Conservation (phyloP, 345 rosid genomes). For the Odontarrhena argentea region DNA sequence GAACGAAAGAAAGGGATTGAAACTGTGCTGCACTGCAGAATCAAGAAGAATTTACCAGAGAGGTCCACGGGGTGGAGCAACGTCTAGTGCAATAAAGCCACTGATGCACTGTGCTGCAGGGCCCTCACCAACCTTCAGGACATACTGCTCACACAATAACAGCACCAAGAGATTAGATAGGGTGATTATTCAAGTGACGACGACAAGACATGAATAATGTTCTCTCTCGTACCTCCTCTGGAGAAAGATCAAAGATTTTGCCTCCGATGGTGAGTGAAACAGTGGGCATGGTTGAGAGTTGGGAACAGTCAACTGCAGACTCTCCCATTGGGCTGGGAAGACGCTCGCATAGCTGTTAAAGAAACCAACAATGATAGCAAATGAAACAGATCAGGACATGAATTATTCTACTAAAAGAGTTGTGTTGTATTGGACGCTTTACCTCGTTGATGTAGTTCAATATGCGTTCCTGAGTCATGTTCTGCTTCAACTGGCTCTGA, state of each 20-base stretch:
- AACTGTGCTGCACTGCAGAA: not conserved
- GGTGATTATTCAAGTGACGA: not conserved
- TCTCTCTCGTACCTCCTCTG: constrained; percentile 58
- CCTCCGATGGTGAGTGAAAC: constrained; percentile 85
- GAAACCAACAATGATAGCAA: not conserved
- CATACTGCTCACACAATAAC: constrained; percentile 56
- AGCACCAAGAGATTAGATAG: constrained; percentile 15
- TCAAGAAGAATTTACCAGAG: constrained; percentile 60
- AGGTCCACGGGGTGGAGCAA: constrained; percentile 92
- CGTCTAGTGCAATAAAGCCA: constrained; percentile 79
- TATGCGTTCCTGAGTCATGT: constrained; percentile 66
- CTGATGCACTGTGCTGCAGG: constrained; percentile 81
- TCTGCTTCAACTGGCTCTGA: constrained; percentile 74
- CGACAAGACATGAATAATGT: not conserved
- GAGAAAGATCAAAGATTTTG: constrained; percentile 62
- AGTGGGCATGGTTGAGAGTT: constrained; percentile 71
- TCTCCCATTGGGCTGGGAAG: constrained; percentile 87
- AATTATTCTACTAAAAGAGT: constrained; percentile 1
- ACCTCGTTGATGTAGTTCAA: constrained; percentile 67
- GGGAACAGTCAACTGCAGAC: constrained; percentile 76
- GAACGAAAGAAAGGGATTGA: not conserved
- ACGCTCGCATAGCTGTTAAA: constrained; percentile 72
- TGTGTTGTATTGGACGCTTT: constrained; percentile 12
- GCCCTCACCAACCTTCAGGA: constrained; percentile 85
- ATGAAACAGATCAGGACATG: constrained; percentile 16